Evolutionary conservation across 345 rosid genomes (phyloP).

Genomic region (Euphorbia pulcherrima): DNA sequence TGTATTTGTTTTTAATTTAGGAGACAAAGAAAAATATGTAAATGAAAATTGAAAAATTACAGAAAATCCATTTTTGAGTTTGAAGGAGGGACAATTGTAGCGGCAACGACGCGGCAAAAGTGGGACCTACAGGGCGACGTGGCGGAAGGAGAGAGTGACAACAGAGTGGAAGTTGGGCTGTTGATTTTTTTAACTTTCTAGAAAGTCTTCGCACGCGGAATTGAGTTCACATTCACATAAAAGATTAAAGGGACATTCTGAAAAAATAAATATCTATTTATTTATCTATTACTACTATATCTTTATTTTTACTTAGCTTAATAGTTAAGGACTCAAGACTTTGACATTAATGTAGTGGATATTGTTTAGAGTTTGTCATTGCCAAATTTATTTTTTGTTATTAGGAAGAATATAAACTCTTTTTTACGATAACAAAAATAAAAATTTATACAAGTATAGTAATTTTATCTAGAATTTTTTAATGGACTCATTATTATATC

Average conservation of each 20-base stretch:
- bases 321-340: not conserved
- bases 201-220: conserved; percentile 21
- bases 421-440: too few species aligned
- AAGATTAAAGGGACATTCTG: not conserved
- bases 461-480: too few species aligned
- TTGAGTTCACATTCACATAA: conserved; percentile 22
- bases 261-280: not conserved
- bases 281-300: not conserved
- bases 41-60: too few species aligned
- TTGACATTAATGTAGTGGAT: not conserved
- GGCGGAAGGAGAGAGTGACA: conserved; percentile 7
- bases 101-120: conserved; percentile 39
- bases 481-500: too few species aligned
- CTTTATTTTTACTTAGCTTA: not conserved
- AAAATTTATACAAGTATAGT: too few species aligned
- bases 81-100: conserved; percentile 8
- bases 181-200: conserved; percentile 12
- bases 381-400: too few species aligned
- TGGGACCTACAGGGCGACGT: conserved; percentile 16
- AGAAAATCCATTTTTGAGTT: not conserved
- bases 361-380: not conserved
- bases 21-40: too few species aligned
- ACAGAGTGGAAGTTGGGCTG: not conserved
- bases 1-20: not conserved
- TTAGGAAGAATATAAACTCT: too few species aligned